Percentiles rank a stretch among this genome's conserved stretches.
phyloP scores from a whole-genome alignment of 148 eudicot species.

The Heliosperma pusillum region DNA sequence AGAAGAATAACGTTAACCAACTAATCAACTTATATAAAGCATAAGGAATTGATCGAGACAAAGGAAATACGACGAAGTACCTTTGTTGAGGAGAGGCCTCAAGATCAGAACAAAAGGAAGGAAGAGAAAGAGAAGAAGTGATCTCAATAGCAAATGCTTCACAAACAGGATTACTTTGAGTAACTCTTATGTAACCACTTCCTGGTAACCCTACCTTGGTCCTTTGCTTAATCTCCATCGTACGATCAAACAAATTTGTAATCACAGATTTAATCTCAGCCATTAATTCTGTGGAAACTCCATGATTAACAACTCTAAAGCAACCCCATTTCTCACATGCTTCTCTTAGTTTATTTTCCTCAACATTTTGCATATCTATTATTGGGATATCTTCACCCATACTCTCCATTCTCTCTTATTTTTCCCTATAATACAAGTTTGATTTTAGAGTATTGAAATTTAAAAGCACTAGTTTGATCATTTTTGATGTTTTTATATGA shows the following conservation, averaged over 20 bases:
- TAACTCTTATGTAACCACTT: constrained; percentile 56
- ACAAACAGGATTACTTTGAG: constrained; percentile 40
- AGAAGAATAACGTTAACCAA: too few species aligned
- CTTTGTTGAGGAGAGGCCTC: constrained; percentile 54
- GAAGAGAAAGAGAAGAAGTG: constrained; percentile 34
- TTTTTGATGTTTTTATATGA: too few species aligned
- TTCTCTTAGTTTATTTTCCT: constrained; percentile 32
- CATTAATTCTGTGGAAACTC: constrained; percentile 40
- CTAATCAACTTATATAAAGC: too few species aligned
- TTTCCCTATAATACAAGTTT: too few species aligned
- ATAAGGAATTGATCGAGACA: too few species aligned
- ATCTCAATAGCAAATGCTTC: constrained; percentile 62
- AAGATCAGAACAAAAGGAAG: constrained; percentile 48
- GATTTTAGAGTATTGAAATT: too few species aligned
- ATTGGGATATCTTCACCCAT: constrained; percentile 32
- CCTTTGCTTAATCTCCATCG: constrained; percentile 45
- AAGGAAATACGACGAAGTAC: constrained; percentile 16
- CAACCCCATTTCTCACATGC: constrained; percentile 67
- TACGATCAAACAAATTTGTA: constrained; percentile 42
- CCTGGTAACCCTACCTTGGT: constrained; percentile 48
- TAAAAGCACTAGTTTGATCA: too few species aligned
- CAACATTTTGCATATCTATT: constrained; percentile 38
- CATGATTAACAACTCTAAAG: constrained; percentile 58
- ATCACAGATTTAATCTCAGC: constrained; percentile 54
- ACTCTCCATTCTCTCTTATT: background rate